Base-by-base conservation (phyloP, 371 early-diverging fungal species). In the Mortierella sp. region DNA sequence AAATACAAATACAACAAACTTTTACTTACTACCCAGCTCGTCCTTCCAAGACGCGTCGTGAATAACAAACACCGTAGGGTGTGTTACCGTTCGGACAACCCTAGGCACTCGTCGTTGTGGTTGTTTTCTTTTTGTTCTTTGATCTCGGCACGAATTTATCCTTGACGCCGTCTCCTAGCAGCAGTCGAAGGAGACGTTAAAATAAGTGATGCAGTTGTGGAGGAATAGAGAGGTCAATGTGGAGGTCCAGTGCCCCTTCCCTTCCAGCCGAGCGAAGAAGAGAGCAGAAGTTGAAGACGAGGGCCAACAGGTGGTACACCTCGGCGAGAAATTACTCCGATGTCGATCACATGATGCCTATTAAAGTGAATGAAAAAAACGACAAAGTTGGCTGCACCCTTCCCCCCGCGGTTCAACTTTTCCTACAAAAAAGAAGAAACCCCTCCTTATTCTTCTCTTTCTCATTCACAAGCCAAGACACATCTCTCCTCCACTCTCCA, bases 141-240 rank as follows among this genome's bases (percentile, higher is more conserved):
- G 2, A 24, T 19, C 73, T 75, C 75, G 75, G 75, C 75, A 69
- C 6, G 14, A 69, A 48, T 75, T 76, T 76, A 51, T 76, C 70
- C 76, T 43, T 50, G 69, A 24, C 3, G 24, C 67, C 67, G 67
- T 67, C 37, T 37, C 40, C 67, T 40, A 67, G 31, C 31, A 31
- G 61, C 67, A 37, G 34, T 34, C 64, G 64, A 34, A 61, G 21
- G 21, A 61, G 34, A 31, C 8, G 21, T n/a, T n/a, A n/a, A n/a
- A n/a, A n/a, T n/a, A n/a, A n/a, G 31, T 31, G 31, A 31, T 34
- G 28, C 31, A 40, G 9, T 37, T 8, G 64, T 21, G 67, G 40
- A 3, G 67, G 34, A 67, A 24, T 37, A 9, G 43, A 24, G 1
- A 2, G 14, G 8, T 40, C 43, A 10, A 67, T 40, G 67, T 67